Evolutionary conservation across 768 basidiomycete genomes (phyloP).

Genomic region (Tylopilus plumbeoviolaceoides): DNA sequence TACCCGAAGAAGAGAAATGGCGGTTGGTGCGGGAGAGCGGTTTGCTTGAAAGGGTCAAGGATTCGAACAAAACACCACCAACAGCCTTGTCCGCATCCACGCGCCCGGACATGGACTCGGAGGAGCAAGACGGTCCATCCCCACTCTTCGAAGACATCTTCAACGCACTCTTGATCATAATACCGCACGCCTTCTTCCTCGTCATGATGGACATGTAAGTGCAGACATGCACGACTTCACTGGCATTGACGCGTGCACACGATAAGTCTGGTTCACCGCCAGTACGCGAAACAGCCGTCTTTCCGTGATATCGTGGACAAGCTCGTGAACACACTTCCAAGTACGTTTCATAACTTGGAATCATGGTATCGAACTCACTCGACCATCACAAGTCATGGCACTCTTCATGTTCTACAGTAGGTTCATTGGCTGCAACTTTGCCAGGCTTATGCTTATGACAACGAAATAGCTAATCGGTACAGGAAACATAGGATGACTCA

Average conservation of each 20-base stretch:
- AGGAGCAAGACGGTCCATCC: constrained; percentile 34
- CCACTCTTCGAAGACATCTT: constrained; percentile 67
- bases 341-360: constrained; percentile 41
- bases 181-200: constrained; percentile 71
- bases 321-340: constrained; percentile 66
- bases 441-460: constrained; percentile 1
- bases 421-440: neutral
- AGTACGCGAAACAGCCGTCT: constrained; percentile 64
- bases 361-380: constrained; percentile 1
- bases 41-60: constrained; percentile 40
- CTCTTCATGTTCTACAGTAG: constrained; percentile 50
- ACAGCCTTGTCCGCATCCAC: constrained; percentile 1
- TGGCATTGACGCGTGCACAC: constrained; percentile 1
- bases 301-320: constrained; percentile 48
- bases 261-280: constrained; percentile 67
- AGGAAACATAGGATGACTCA: constrained; percentile 56
- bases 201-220: constrained; percentile 84
- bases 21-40: constrained; percentile 67
- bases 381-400: constrained; percentile 52
- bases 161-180: constrained; percentile 57
- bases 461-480: constrained; percentile 50
- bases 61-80: constrained; percentile 7
- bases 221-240: neutral
- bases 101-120: neutral
- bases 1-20: constrained; percentile 77